Percentiles rank a stretch among this genome's conserved stretches.
These are phyloP conservation scores for Tetradesmus lagerheimii DNA, from an alignment of 139 green algal genomes.

Conservation along the genomic window DNA sequence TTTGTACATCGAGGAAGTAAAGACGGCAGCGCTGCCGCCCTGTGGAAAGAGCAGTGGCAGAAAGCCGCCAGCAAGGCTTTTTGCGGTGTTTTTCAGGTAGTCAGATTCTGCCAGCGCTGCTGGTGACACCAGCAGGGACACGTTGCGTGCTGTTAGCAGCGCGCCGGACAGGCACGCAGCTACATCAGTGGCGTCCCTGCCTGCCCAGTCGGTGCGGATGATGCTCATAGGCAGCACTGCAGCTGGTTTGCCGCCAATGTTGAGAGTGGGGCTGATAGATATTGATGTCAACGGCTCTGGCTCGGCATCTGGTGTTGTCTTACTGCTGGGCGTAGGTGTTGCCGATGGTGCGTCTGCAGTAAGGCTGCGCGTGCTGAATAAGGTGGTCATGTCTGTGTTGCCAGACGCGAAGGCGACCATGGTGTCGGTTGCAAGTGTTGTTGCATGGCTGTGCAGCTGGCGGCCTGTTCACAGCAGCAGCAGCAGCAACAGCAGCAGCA, in stretches of 20 bases:
- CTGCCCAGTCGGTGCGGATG: background rate
- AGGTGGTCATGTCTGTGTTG: too few species aligned
- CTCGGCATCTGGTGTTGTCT: too few species aligned
- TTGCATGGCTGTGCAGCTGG: too few species aligned
- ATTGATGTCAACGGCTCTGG: background rate
- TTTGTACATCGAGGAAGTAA: background rate
- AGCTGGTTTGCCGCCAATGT: background rate
- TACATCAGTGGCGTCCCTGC: background rate
- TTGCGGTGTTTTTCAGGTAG: background rate
- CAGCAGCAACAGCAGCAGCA: too few species aligned
- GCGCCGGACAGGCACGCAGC: background rate
- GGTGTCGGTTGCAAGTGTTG: too few species aligned
- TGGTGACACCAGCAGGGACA: background rate
- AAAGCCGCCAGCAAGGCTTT: too few species aligned
- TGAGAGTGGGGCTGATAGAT: background rate
- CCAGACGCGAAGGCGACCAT: too few species aligned
- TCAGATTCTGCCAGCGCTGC: background rate
- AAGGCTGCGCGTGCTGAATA: too few species aligned
- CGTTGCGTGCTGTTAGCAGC: background rate
- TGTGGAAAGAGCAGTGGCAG: background rate
- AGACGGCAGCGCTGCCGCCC: background rate
- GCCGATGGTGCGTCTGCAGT: too few species aligned
- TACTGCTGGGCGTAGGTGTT: too few species aligned
- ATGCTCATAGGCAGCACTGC: background rate
- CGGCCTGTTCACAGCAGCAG: too few species aligned